A percentile compares a stretch with the other conserved stretches of the same genome.
Evolutionary conservation across 306 rosid species (phyloP).

Genomic region (Glycyrrhiza uralensis): DNA sequence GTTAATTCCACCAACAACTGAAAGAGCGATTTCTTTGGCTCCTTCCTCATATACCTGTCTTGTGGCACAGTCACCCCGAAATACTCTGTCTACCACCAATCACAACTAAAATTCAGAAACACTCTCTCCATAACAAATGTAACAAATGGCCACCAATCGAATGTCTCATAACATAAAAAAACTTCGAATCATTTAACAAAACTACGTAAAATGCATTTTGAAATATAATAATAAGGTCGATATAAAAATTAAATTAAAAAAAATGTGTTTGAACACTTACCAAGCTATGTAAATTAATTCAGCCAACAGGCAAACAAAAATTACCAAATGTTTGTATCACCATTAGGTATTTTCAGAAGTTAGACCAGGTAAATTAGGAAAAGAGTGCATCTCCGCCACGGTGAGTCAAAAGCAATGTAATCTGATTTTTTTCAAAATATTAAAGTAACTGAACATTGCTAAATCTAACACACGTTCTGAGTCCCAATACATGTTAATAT

Average conservation of each 20-base stretch:
- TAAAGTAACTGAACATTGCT: conserved; percentile 8
- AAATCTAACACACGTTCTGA: conserved; percentile 11
- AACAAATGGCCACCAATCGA: not conserved
- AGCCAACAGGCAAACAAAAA: conserved; percentile 7
- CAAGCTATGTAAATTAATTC: not conserved
- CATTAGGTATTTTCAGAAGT: not conserved
- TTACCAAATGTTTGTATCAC: not conserved
- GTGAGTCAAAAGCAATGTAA: not conserved
- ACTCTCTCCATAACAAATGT: not conserved
- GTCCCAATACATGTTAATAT: not conserved
- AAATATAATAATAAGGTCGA: not conserved
- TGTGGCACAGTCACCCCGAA: conserved; percentile 81
- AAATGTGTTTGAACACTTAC: not conserved
- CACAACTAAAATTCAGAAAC: conserved; percentile 27
- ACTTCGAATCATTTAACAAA: not conserved
- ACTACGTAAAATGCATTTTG: not conserved
- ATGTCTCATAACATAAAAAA: not conserved
- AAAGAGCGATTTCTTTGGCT: conserved; percentile 82
- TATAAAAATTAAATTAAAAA: not conserved
- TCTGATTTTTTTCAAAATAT: not conserved
- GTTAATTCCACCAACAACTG: conserved; percentile 88
- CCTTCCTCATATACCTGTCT: conserved; percentile 91
- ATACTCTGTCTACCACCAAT: conserved; percentile 75
- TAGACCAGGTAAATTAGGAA: not conserved
- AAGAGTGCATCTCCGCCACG: not conserved